Evolutionary conservation across 305 asterid species (phyloP), one percentile per base, ranked within the genome.

Genomic region (Ilex paraguariensis): DNA sequence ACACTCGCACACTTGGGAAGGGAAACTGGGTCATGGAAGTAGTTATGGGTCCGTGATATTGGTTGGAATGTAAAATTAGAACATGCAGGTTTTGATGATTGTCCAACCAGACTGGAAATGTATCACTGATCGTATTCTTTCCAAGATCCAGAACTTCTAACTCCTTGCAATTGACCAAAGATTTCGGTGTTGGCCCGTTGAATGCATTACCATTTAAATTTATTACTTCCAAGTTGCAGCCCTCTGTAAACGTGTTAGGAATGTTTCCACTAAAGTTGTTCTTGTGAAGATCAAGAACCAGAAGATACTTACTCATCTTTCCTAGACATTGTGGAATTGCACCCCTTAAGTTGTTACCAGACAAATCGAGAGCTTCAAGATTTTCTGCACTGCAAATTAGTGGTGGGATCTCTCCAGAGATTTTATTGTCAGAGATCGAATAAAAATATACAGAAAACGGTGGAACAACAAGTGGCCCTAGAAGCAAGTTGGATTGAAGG

Each of bases 121-220:
- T 14, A 31, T 54, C 74, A 0, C 0, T n/a, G 6, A 70, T 39
- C 0, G 8, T 5, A 65, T 70, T 70, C 11, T 70, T 10, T 3
- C 74, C 65, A 0, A 70, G 10, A 4, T 70, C 69, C 2, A 70
- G 69, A 44, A 70, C 64, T 63, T 70, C 65, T 5, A 70, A 56
- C 5, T 8, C 17, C 15, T 0, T 42, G 6, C 74, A 70, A 17
- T 58, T 44, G 42, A 13, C 31, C 12, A 70, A 8, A 4, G 69
- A 57, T 6, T 0, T 13, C 3, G 69, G 74, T 2, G 63, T 6
- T 11, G 60, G 13, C 13, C 69, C 74, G 15, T 42, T 65, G 7
- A 70, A 13, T 3, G 30, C 39, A 21, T 70, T 70, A 3, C 69
- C 65, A 14, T 57, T 58, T 11, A 70, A 56, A 15, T 64, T 56